These are phyloP conservation scores for Phytophthora rubi DNA, from an alignment of 352 stramenopile species.

Conservation along the genomic window DNA sequence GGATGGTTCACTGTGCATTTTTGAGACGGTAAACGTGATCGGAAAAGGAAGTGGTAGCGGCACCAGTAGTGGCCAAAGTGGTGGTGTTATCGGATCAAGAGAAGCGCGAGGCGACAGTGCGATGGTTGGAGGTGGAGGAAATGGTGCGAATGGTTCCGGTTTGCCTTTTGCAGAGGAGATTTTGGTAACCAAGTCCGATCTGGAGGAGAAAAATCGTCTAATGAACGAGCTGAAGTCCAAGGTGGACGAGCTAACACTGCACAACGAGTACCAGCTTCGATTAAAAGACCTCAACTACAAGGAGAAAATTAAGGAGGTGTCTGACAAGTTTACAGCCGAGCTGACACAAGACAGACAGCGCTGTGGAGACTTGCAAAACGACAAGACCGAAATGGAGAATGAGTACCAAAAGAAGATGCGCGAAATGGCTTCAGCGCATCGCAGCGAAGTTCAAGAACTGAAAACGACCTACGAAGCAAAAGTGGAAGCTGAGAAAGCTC, in stretches of 20 bases:
- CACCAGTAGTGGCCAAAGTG: conserved; percentile 28
- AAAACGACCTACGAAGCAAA: conserved; percentile 92
- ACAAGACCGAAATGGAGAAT: conserved; percentile 92
- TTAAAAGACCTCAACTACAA: conserved; percentile 96
- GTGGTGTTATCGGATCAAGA: conserved; percentile 36
- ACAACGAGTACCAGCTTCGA: conserved; percentile 96
- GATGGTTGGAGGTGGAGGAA: conserved; percentile 40
- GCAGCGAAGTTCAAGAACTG: conserved; percentile 90
- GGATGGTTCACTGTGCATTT: conserved; percentile 92
- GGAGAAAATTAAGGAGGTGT: conserved; percentile 96
- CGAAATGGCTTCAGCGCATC: conserved; percentile 90
- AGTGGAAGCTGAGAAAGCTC: conserved; percentile 91
- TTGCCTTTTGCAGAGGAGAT: conserved; percentile 92
- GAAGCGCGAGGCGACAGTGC: conserved; percentile 37
- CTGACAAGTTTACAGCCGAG: conserved; percentile 93
- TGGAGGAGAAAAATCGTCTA: conserved; percentile 92
- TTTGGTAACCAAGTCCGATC: conserved; percentile 92
- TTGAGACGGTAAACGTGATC: conserved; percentile 82
- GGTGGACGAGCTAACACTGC: conserved; percentile 93
- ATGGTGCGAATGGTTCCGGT: conserved; percentile 60
- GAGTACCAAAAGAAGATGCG: conserved; percentile 93
- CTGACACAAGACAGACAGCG: conserved; percentile 93
- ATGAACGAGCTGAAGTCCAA: conserved; percentile 95
- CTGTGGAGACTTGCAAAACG: conserved; percentile 88
- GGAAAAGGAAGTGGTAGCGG: conserved; percentile 33